Evolutionary conservation across 257 asterid genomes (phyloP), one percentile per base, ranked within the genome.

Genomic region (Verbena officinalis): DNA sequence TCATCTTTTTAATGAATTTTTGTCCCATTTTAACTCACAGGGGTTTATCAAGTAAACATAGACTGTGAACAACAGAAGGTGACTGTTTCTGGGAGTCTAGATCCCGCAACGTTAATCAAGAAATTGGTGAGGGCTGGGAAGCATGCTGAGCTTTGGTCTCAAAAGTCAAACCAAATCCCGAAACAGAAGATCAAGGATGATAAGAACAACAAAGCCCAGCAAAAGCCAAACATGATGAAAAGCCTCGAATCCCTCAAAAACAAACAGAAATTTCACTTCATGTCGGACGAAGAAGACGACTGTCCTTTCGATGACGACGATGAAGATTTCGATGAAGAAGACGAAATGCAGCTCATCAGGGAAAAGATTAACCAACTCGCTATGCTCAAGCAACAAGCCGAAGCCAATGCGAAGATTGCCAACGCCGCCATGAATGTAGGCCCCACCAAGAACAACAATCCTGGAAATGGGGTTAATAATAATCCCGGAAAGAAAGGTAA

Each of bases 111-210:
- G 1, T 64, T 90, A 31, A 71, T 90, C 34, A 90, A 81, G 79
- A 90, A 75, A 69, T 27, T 90, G 33, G 67, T 74, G 2, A 81
- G 53, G 61, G 83, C 84, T 57, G 94, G 94, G 3, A 90, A 90
- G 55, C 83, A 85, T 52, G 90, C 97, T 22, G 97, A 90, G 73
- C 80, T 76, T 11, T 90, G 95, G 94, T 62, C 83, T 7, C 81
- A 72, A 19, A 84, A 75, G 40, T 4, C 53, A 5, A 76, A 56
- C 43, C 92, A 70, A 22, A 79, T 20, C 51, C 95, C 71, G 77
- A 83, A 80, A 50, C 95, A 79, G 48, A 82, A 77, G 9, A 23
- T 62, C n/a, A 83, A 74, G 59, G 79, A 83, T 17, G 76, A 63
- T 16, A 67, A 75, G 30, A 75, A 15, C 49, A 70, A 65, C 27